Evolutionary conservation across 2,329 filamentous ascomycete species (phyloP).

Genomic region (Penicillium sp.): DNA sequence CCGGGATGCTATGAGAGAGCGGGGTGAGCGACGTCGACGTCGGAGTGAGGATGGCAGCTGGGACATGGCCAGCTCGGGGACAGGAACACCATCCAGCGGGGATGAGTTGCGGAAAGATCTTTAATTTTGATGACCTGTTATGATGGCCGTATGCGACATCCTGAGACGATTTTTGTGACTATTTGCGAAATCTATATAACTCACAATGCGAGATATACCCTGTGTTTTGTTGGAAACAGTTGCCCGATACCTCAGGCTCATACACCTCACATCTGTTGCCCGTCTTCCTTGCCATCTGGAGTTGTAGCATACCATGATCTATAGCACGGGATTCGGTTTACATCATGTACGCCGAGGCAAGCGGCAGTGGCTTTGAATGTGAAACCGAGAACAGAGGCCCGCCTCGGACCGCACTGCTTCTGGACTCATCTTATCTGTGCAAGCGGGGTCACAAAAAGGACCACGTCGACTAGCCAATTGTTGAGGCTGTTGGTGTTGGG

Average conservation of each 20-base stretch:
- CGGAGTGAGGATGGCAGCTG: constrained; percentile 47
- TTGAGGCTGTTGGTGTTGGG: constrained; percentile 5
- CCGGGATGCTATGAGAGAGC: constrained; percentile 77
- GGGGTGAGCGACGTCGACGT: constrained; percentile 64
- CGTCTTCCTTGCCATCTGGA: not conserved
- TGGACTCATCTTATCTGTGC: not conserved
- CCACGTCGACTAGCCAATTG: constrained; percentile 6
- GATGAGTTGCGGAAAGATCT: constrained; percentile 41
- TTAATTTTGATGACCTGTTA: constrained; percentile 28
- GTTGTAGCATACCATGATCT: not conserved
- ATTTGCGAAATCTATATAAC: constrained; percentile 21
- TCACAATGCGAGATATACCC: constrained; percentile 24
- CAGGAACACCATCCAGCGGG: constrained; percentile 36
- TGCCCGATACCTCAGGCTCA: not conserved
- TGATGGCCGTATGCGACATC: constrained; percentile 5
- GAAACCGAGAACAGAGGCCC: not conserved
- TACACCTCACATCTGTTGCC: not conserved
- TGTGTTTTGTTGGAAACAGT: constrained; percentile 7
- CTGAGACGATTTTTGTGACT: constrained; percentile 9
- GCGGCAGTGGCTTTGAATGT: not conserved
- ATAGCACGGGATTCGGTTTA: not conserved
- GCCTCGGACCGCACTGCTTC: not conserved
- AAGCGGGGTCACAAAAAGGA: not conserved
- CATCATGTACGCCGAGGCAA: not conserved
- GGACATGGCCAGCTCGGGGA: constrained; percentile 43